These are phyloP conservation scores for Simplicillium sp. DNA, from an alignment of 2,329 filamentous ascomycete species.

Conservation along the genomic window DNA sequence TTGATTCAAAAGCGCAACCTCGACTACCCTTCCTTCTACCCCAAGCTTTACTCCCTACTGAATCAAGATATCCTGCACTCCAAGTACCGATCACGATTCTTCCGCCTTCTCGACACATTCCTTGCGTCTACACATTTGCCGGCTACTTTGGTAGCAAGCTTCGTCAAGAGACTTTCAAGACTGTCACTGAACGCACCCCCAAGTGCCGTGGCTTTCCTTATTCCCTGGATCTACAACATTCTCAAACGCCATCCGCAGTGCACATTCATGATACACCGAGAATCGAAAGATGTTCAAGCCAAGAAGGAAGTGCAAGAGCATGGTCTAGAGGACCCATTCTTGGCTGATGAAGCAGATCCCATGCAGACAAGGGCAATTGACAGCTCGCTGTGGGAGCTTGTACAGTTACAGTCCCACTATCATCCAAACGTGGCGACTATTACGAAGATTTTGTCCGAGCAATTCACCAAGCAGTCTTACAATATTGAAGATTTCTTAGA, in stretches of 20 bases:
- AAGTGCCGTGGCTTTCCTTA: constrained; percentile 74
- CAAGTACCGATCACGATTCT: constrained; percentile 87
- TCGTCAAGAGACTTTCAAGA: constrained; percentile 85
- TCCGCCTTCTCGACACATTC: constrained; percentile 86
- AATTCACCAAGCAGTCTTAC: constrained; percentile 93
- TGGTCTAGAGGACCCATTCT: constrained; percentile 64
- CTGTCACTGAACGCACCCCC: constrained; percentile 83
- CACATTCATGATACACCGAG: constrained; percentile 92
- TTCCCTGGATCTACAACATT: constrained; percentile 94
- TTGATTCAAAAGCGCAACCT: constrained; percentile 89
- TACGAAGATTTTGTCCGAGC: constrained; percentile 86
- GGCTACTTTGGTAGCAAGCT: constrained; percentile 82
- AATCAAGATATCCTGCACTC: constrained; percentile 83
- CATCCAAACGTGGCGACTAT: constrained; percentile 95
- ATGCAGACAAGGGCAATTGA: constrained; percentile 82
- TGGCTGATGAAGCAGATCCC: constrained; percentile 67
- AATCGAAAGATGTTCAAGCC: constrained; percentile 46
- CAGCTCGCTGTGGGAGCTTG: constrained; percentile 89
- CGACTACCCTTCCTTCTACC: constrained; percentile 91
- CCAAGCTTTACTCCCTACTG: constrained; percentile 86
- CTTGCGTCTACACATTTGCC: constrained; percentile 87
- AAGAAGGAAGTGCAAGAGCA: constrained; percentile 51
- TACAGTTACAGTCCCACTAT: constrained; percentile 84
- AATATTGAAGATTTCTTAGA: constrained; percentile 97
- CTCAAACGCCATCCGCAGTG: constrained; percentile 82